Evolutionary conservation across 352 stramenopile genomes (phyloP).

Genomic region (Hyphochytrium catenoides): DNA sequence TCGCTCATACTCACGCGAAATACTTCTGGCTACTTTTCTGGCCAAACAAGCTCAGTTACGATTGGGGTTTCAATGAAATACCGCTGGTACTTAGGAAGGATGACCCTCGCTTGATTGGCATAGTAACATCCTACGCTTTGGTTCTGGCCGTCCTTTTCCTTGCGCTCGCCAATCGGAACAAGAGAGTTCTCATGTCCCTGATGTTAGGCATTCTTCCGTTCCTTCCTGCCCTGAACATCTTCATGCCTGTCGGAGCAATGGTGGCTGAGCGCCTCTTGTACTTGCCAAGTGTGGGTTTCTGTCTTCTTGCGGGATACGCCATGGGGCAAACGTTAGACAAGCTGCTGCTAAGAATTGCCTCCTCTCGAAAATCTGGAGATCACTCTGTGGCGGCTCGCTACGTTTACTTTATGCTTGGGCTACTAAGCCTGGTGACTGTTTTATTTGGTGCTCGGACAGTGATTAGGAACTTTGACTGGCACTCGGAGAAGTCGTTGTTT

Average conservation of each 20-base stretch:
- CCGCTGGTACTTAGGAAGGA: conserved; percentile 22
- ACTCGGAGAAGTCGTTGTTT: conserved; percentile 26
- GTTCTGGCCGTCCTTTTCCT: conserved; percentile 15
- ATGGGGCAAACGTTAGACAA: conserved; percentile 12
- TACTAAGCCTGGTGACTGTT: neutral
- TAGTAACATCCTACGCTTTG: conserved; percentile 23
- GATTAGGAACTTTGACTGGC: conserved; percentile 33
- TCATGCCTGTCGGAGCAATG: conserved; percentile 69
- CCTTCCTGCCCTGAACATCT: conserved; percentile 60
- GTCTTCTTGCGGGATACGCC: conserved; percentile 23
- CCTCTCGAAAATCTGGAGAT: conserved; percentile 1
- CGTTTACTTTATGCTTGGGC: neutral
- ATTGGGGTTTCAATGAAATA: conserved; percentile 71
- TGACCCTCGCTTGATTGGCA: conserved; percentile 32
- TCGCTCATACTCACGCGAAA: conserved; percentile 53
- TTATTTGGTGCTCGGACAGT: neutral
- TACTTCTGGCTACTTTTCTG: conserved; percentile 69
- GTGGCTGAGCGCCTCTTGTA: conserved; percentile 72
- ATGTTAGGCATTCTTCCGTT: conserved; percentile 58
- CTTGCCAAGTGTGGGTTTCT: conserved; percentile 62
- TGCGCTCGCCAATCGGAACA: conserved; percentile 8
- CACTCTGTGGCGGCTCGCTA: conserved; percentile 2
- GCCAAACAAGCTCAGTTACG: conserved; percentile 56
- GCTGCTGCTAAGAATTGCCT: neutral
- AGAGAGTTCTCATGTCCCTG: conserved; percentile 17